Base-by-base conservation (phyloP, 495 filamentous ascomycete species). In the Achaetomiella virescens region DNA sequence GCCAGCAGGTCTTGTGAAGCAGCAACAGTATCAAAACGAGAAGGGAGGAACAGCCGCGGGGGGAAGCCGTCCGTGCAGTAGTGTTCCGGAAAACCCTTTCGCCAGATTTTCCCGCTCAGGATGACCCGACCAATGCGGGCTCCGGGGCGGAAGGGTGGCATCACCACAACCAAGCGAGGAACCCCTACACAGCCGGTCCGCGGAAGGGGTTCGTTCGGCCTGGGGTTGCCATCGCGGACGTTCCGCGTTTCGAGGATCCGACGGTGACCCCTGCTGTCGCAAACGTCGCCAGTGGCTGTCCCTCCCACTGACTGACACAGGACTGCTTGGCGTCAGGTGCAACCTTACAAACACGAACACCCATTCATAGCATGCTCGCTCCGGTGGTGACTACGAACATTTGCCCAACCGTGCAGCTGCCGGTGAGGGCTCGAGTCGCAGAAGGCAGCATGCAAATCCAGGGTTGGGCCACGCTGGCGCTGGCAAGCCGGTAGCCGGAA, bases 241-340 rank as follows among this genome's bases (percentile, higher is more conserved):
- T 58, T 69, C 68, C 60, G 63, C 53, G 71, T 72, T 72, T 74
- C 69, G 67, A 67, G 55, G 58, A 48, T 50, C 66, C 49, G 42
- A 61, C 59, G 41, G 22, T 36, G 6, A 51, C 46, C 46, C 57
- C 45, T 48, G 57, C 41, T 42, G 31, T 22, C 50, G 22, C 48
- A 51, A 38, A 29, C 41, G 31, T 20, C 48, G 48, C 52, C 55
- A 48, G 57, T 36, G 27, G 20, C 51, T n/a, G 20, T 18, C 12
- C 31, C 17, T 43, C 50, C 44, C 41, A n/a, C 22, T 35, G 12
- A 24, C 12, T 40, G 24, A 14, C 27, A 31, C 27, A 31, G 27
- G 5, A 31, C 48, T 21, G 40, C 33, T 40, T 12, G 11, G 15
- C 48, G 37, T 15, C n/a, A 22, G 33, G 22, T 18, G 9, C 14